Evolutionary conservation across 2,329 filamentous ascomycete species (phyloP).

Genomic region (Mollisiaceae sp.): DNA sequence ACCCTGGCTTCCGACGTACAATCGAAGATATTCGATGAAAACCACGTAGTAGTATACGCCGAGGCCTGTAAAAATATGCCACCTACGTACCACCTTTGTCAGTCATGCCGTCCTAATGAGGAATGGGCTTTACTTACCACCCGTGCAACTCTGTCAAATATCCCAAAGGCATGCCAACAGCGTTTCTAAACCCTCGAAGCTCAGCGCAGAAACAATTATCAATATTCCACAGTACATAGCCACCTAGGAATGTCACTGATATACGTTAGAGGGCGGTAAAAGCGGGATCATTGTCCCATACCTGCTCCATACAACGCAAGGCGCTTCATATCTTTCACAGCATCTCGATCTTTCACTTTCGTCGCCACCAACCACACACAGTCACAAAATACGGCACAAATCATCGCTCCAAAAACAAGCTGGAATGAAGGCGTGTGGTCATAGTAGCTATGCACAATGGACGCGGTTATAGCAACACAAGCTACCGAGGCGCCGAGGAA

Average conservation of each 20-base stretch:
- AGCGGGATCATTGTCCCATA: background rate
- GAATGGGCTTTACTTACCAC: conserved; percentile 10
- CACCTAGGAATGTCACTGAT: conserved; percentile 18
- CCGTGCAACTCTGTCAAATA: conserved; percentile 26
- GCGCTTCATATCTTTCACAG: conserved; percentile 12
- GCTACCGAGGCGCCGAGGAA: background rate
- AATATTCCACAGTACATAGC: conserved; percentile 19
- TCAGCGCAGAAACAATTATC: conserved; percentile 20
- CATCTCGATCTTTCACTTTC: conserved; percentile 12
- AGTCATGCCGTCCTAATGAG: background rate
- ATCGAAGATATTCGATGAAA: conserved; percentile 24
- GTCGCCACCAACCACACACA: conserved; percentile 17
- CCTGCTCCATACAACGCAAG: conserved; percentile 21
- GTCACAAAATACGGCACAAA: conserved; percentile 15
- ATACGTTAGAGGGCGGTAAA: background rate
- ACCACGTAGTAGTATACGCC: conserved; percentile 28
- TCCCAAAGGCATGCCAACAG: conserved; percentile 24
- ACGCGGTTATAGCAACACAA: background rate
- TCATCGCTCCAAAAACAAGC: conserved; percentile 14
- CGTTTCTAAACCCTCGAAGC: conserved; percentile 16
- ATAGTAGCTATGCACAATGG: conserved; percentile 10
- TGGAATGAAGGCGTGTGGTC: conserved; percentile 11
- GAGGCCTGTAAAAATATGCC: conserved; percentile 24
- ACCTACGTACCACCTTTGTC: conserved; percentile 3
- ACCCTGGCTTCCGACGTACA: conserved; percentile 10